These are phyloP conservation scores for Coniochaeta pulveracea DNA, from an alignment of 2,329 filamentous ascomycete species.

Conservation along the genomic window DNA sequence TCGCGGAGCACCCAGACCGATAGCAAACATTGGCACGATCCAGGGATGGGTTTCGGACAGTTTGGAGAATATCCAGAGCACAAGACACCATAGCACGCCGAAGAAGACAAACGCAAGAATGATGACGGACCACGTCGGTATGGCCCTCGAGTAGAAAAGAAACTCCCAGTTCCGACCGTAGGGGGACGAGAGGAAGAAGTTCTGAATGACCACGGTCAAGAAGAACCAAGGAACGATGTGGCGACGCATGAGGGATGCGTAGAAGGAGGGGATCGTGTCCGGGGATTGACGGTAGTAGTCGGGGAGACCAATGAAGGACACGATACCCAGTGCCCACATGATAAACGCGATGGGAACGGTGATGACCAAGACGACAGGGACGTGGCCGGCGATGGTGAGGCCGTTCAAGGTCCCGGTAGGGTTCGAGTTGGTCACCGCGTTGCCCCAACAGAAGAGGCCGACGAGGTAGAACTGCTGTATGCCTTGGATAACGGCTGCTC, in stretches of 20 bases:
- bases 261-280: constrained; percentile 54
- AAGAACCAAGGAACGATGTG: constrained; percentile 61
- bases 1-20: constrained; percentile 52
- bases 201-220: constrained; percentile 50
- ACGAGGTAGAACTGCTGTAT: constrained; percentile 56
- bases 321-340: constrained; percentile 41
- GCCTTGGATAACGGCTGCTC: constrained; percentile 54
- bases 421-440: constrained; percentile 33
- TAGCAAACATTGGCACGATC: constrained; percentile 57
- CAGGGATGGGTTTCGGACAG: constrained; percentile 52
- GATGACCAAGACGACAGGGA: constrained; percentile 27
- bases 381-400: constrained; percentile 20
- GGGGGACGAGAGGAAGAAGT: constrained; percentile 54
- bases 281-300: constrained; percentile 56
- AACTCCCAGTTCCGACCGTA: constrained; percentile 59
- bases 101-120: constrained; percentile 45
- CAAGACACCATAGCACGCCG: constrained; percentile 39
- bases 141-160: constrained; percentile 46
- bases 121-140: constrained; percentile 42
- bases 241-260: constrained; percentile 46
- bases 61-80: constrained; percentile 38
- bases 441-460: constrained; percentile 57
- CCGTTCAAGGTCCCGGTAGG: constrained; percentile 25
- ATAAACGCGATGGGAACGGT: constrained; percentile 45
- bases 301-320: constrained; percentile 50